phyloP scores from a whole-genome alignment of 192 early-diverging fungal species.

The Coemansia sp. region DNA sequence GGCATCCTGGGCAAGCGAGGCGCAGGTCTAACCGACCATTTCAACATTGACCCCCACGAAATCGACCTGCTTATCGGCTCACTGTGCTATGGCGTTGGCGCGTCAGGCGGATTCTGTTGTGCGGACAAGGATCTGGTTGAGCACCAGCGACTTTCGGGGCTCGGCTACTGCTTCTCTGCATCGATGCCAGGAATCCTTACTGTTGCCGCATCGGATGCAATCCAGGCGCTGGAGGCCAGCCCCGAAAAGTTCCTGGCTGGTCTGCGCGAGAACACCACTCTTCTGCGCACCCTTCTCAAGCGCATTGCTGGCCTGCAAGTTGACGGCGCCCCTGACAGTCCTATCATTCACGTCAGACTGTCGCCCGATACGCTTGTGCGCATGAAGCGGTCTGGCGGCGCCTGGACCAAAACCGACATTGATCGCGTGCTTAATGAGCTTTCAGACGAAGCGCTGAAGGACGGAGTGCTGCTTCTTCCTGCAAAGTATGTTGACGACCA shows the following conservation, averaged over 20 bases:
- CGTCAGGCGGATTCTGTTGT: conserved; percentile 92
- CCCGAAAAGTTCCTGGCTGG: conserved; percentile 46
- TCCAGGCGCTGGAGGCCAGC: conserved; percentile 51
- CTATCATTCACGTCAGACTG: conserved; percentile 78
- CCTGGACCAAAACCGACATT: conserved; percentile 53
- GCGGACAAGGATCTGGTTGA: conserved; percentile 84
- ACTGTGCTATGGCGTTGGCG: conserved; percentile 74
- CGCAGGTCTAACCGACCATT: conserved; percentile 87
- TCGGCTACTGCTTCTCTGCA: conserved; percentile 91
- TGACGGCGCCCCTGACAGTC: conserved; percentile 57
- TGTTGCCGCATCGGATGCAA: conserved; percentile 82
- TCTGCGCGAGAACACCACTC: conserved; percentile 65
- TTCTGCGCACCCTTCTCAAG: conserved; percentile 61
- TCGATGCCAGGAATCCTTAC: conserved; percentile 92
- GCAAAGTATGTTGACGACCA: conserved; percentile 87
- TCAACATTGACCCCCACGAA: conserved; percentile 66
- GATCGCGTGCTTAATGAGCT: conserved; percentile 73
- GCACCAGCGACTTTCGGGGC: conserved; percentile 88
- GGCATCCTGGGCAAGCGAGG: conserved; percentile 85
- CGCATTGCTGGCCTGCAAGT: conserved; percentile 58
- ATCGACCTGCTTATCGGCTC: conserved; percentile 91
- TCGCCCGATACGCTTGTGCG: conserved; percentile 56
- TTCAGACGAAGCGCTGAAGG: conserved; percentile 75
- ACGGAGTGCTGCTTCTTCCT: conserved; percentile 82
- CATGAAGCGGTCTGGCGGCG: conserved; percentile 66